These are phyloP conservation scores for Pyrus bretschneideri DNA, from an alignment of 306 rosid genomes.

Conservation along the genomic window DNA sequence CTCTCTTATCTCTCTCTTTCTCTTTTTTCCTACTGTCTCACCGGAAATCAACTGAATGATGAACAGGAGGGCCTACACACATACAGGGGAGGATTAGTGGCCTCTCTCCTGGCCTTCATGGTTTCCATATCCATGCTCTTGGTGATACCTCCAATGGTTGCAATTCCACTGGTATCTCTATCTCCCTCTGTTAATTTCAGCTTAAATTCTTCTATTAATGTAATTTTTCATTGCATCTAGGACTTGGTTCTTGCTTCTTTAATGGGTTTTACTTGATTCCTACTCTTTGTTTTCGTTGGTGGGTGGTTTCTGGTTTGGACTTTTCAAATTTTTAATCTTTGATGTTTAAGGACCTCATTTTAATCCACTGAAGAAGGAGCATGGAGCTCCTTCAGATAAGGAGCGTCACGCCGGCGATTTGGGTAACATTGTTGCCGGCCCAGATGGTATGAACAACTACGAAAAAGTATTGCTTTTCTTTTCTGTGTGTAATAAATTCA, in stretches of 20 bases:
- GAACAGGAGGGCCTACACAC: slow-evolving; percentile 38
- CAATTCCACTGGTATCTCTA: slow-evolving; percentile 64
- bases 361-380: slow-evolving; percentile 61
- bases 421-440: slow-evolving; percentile 68
- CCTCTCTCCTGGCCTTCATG: slow-evolving; percentile 68
- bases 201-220: not conserved
- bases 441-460: slow-evolving; percentile 39
- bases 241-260: not conserved
- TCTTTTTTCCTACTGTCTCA: not conserved
- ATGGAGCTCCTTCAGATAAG: slow-evolving; percentile 58
- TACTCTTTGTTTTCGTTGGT: not conserved
- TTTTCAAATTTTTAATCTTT: not conserved
- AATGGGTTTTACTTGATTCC: not conserved
- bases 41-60: not conserved
- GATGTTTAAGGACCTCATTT: slow-evolving; percentile 55
- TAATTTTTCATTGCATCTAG: not conserved
- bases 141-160: slow-evolving; percentile 98
- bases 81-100: slow-evolving; percentile 52
- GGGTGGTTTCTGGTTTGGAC: not conserved
- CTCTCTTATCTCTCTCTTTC: not conserved
- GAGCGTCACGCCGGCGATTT: slow-evolving; percentile 82
- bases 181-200: not conserved
- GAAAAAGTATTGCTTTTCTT: not conserved
- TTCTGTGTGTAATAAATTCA: not conserved
- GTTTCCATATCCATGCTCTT: slow-evolving; percentile 86